Percentiles rank a stretch among this genome's conserved stretches.
phyloP scores from a whole-genome alignment of 805 yeast species.

The Grigorovia jiainica region DNA sequence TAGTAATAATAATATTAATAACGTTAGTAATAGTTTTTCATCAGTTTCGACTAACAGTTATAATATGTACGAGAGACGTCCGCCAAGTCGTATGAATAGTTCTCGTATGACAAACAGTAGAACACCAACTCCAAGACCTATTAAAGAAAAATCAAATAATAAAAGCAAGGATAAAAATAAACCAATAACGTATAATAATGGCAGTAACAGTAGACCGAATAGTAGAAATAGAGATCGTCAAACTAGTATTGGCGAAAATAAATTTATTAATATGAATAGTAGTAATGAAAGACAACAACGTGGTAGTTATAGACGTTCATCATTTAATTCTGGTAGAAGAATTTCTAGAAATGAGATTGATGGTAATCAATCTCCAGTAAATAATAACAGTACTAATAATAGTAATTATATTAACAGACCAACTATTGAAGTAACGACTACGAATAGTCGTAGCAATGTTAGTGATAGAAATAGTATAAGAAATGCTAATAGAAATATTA shows the following conservation, averaged over 20 bases:
- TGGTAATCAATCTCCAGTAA: background rate
- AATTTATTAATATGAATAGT: background rate
- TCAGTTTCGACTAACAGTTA: background rate
- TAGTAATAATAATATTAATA: background rate
- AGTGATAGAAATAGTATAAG: background rate
- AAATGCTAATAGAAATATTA: background rate
- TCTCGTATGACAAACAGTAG: conserved; percentile 1
- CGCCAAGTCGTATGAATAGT: background rate
- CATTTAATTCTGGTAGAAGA: background rate
- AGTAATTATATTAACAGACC: no score
- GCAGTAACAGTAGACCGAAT: conserved; percentile 1
- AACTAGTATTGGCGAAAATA: background rate
- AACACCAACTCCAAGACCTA: conserved; percentile 6
- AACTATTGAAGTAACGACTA: no score
- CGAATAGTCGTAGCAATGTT: no score
- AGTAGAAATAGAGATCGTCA: background rate
- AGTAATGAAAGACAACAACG: background rate
- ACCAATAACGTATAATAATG: background rate
- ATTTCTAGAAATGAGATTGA: background rate
- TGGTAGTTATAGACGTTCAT: background rate
- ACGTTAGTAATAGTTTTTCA: background rate
- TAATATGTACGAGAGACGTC: background rate
- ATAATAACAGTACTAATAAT: background rate
- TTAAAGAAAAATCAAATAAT: background rate
- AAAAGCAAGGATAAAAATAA: background rate